A percentile compares a stretch with the other conserved stretches of the same genome.
Evolutionary conservation across 164 flowering plant genomes (phyloP).

Genomic region (Sextonia rubra): DNA sequence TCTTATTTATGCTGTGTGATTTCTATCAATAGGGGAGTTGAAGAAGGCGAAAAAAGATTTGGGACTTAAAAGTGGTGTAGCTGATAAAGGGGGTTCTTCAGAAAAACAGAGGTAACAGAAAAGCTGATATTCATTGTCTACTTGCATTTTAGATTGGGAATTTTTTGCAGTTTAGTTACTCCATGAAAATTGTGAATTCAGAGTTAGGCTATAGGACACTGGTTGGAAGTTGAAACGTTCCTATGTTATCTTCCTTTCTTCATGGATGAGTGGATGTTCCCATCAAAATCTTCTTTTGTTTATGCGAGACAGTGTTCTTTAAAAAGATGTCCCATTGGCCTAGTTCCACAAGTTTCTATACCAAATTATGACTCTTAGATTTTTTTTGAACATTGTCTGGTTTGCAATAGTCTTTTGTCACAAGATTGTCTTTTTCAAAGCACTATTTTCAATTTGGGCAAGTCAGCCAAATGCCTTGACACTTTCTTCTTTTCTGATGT

Average conservation of each 20-base stretch:
- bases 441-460: not conserved
- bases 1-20: not conserved
- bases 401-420: too few relatives aligned
- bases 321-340: not conserved
- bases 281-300: not conserved
- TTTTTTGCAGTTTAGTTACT: not conserved
- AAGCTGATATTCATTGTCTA: not conserved
- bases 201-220: not conserved
- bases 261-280: not conserved
- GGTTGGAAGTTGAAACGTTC: not conserved
- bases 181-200: not conserved
- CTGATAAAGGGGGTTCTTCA: constrained; percentile 39
- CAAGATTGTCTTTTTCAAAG: not conserved
- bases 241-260: not conserved
- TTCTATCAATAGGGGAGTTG: constrained; percentile 20
- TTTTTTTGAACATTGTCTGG: too few relatives aligned
- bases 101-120: constrained; percentile 70
- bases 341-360: not conserved
- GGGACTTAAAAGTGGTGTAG: constrained; percentile 15
- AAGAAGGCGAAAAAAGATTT: constrained; percentile 25
- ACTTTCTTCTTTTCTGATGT: not conserved
- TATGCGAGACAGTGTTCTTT: not conserved
- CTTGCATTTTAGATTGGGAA: not conserved
- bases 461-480: not conserved
- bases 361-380: too few relatives aligned